Evolutionary conservation across 1,284 basidiomycete genomes (phyloP).

Genomic region (Psilocybe mexicana): DNA sequence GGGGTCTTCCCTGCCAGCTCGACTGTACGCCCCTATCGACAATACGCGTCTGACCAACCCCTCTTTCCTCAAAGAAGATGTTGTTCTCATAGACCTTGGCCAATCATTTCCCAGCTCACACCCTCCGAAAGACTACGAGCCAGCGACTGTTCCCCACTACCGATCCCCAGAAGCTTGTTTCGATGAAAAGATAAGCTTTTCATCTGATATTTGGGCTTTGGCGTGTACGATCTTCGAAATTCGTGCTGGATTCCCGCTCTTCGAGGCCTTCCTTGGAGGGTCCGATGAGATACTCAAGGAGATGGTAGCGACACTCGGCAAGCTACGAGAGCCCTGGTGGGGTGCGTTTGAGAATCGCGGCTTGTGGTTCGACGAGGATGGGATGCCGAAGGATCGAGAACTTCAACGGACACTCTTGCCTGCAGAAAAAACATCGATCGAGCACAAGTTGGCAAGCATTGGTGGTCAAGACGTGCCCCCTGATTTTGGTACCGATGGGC

Average conservation of each 20-base stretch:
- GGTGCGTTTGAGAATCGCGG: constrained; percentile 24
- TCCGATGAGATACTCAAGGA: constrained; percentile 30
- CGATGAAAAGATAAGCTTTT: constrained; percentile 24
- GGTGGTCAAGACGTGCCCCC: constrained; percentile 29
- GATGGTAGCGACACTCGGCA: constrained; percentile 34
- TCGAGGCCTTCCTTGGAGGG: constrained; percentile 33
- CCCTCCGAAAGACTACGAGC: constrained; percentile 27
- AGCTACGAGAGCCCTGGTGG: constrained; percentile 41
- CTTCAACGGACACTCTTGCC: constrained; percentile 25
- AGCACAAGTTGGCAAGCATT: constrained; percentile 30
- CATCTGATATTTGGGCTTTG: constrained; percentile 38
- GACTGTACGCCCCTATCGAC: constrained; percentile 30
- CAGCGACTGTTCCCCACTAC: constrained; percentile 32
- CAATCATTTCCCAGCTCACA: constrained; percentile 29
- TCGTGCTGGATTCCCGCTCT: constrained; percentile 36
- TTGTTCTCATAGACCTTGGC: constrained; percentile 36
- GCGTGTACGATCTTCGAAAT: constrained; percentile 40
- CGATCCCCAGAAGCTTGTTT: constrained; percentile 35
- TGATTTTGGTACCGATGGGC: constrained; percentile 22
- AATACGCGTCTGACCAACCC: constrained; percentile 20
- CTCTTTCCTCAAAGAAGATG: constrained; percentile 30
- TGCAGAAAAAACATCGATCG: constrained; percentile 28
- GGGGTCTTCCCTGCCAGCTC: constrained; percentile 24
- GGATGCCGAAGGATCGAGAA: constrained; percentile 27
- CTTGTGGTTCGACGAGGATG: constrained; percentile 36